phyloP scores from a whole-genome alignment of 2,329 filamentous ascomycete species.

The Aspergillus ustus region DNA sequence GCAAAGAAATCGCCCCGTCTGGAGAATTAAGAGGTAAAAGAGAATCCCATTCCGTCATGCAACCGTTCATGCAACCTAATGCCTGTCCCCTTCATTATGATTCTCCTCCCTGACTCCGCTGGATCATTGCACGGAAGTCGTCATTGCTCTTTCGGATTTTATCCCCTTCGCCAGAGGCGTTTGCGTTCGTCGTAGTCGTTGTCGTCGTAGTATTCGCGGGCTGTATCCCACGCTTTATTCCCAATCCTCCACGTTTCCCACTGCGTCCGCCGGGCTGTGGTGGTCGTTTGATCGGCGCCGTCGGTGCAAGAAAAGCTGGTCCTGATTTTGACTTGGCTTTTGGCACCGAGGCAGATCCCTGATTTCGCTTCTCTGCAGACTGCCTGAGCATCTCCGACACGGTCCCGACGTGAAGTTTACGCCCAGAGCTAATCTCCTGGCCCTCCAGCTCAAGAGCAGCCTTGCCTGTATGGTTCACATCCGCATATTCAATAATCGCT shows the following conservation, averaged over 20 bases:
- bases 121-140: slow-evolving; percentile 61
- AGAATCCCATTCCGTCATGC: slow-evolving; percentile 35
- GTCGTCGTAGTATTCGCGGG: slow-evolving; percentile 24
- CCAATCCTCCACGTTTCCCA: slow-evolving; percentile 55
- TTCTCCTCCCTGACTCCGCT: slow-evolving; percentile 42
- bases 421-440: slow-evolving; percentile 49
- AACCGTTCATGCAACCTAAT: slow-evolving; percentile 24
- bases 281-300: slow-evolving; percentile 50
- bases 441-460: slow-evolving; percentile 53
- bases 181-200: slow-evolving; percentile 32
- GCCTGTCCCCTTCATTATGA: slow-evolving; percentile 4
- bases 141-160: slow-evolving; percentile 58
- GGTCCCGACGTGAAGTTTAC: slow-evolving; percentile 53
- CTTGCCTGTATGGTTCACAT: slow-evolving; percentile 71
- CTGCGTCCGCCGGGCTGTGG: slow-evolving; percentile 47
- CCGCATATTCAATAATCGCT: slow-evolving; percentile 81
- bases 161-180: slow-evolving; percentile 23
- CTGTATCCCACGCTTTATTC: slow-evolving; percentile 48
- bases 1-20: slow-evolving; percentile 20
- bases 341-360: slow-evolving; percentile 41
- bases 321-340: slow-evolving; percentile 44
- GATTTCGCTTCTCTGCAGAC: slow-evolving; percentile 44
- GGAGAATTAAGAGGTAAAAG: slow-evolving; percentile 12
- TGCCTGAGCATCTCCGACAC: slow-evolving; percentile 56
- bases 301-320: slow-evolving; percentile 33